Percentiles rank a stretch among this genome's conserved stretches.
These are phyloP conservation scores for Aspergillus neotritici DNA, from an alignment of 2,329 filamentous ascomycete species.

Conservation along the genomic window DNA sequence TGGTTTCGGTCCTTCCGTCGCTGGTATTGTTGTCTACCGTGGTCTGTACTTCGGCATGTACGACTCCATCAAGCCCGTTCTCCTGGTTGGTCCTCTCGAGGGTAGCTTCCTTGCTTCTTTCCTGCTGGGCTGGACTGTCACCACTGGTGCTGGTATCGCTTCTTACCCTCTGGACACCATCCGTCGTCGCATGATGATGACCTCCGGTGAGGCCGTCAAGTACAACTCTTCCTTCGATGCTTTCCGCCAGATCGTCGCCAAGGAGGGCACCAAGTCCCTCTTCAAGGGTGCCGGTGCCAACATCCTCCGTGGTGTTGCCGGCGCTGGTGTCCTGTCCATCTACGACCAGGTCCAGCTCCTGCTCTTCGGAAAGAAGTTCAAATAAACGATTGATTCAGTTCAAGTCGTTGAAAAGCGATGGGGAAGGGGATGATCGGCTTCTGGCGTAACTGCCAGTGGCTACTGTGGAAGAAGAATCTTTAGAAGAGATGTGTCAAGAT, in stretches of 20 bases:
- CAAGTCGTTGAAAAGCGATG: slow-evolving; percentile 15
- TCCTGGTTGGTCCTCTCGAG: slow-evolving; percentile 84
- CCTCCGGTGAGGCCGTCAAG: slow-evolving; percentile 91
- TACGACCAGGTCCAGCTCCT: slow-evolving; percentile 99
- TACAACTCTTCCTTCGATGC: slow-evolving; percentile 97
- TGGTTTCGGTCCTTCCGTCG: slow-evolving; percentile 99
- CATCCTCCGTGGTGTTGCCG: slow-evolving; percentile 99
- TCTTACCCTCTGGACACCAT: slow-evolving; percentile 99
- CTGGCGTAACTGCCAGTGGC: slow-evolving; percentile 25
- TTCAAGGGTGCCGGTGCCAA: slow-evolving; percentile 99
- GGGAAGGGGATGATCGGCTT: slow-evolving; percentile 25
- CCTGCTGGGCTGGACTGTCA: slow-evolving; percentile 97
- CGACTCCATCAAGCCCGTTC: slow-evolving; percentile 99
- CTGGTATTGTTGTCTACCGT: slow-evolving; percentile 99
- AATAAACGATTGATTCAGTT: slow-evolving; percentile 24
- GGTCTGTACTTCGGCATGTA: slow-evolving; percentile 99
- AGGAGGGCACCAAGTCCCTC: slow-evolving; percentile 95
- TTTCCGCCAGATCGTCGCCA: slow-evolving; percentile 91
- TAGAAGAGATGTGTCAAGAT: slow-evolving; percentile 44
- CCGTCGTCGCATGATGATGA: slow-evolving; percentile 99
- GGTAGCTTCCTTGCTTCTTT: slow-evolving; percentile 99
- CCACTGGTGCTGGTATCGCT: slow-evolving; percentile 99
- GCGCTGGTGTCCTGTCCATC: slow-evolving; percentile 99
- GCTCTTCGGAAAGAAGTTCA: slow-evolving; percentile 98
- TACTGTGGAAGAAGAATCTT: slow-evolving; percentile 28